Conservation (phyloP, 2,329 filamentous ascomycete genomes). For the Fusarium papillatum region DNA sequence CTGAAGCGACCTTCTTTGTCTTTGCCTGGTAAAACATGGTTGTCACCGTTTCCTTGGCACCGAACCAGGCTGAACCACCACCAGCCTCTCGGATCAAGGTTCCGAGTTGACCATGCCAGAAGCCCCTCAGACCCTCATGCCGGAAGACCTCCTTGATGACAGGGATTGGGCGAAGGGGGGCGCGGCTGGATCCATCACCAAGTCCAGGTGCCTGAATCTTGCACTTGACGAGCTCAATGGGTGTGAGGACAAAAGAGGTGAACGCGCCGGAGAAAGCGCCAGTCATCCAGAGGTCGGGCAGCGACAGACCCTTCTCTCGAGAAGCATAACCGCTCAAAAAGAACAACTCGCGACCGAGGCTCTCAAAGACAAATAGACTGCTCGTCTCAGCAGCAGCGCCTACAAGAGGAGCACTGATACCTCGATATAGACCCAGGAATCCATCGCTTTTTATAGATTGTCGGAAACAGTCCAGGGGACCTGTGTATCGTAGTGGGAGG, state of each 20-base stretch:
- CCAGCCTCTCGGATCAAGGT: slow-evolving; percentile 96
- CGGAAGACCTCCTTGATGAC: slow-evolving; percentile 86
- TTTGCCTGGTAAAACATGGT: slow-evolving; percentile 76
- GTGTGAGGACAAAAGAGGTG: slow-evolving; percentile 91
- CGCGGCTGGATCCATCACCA: slow-evolving; percentile 55
- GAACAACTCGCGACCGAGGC: slow-evolving; percentile 76
- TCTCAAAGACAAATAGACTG: slow-evolving; percentile 93
- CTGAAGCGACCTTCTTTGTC: slow-evolving; percentile 54
- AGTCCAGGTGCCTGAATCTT: slow-evolving; percentile 87
- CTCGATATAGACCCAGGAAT: slow-evolving; percentile 87
- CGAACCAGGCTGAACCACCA: slow-evolving; percentile 96
- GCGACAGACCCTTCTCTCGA: slow-evolving; percentile 73
- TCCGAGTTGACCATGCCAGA: slow-evolving; percentile 96
- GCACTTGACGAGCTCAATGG: slow-evolving; percentile 98
- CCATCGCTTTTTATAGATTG: slow-evolving; percentile 87
- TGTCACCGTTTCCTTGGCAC: slow-evolving; percentile 85
- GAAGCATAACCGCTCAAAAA: slow-evolving; percentile 65
- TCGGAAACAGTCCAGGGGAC: slow-evolving; percentile 93
- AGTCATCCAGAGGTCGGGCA: slow-evolving; percentile 82
- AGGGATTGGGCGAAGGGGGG: slow-evolving; percentile 72
- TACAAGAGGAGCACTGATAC: slow-evolving; percentile 90
- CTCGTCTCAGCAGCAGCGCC: slow-evolving; percentile 95
- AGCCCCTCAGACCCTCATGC: slow-evolving; percentile 85
- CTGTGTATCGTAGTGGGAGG: slow-evolving; percentile 84
- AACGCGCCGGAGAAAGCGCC: slow-evolving; percentile 91